Evolutionary conservation across 768 basidiomycete genomes (phyloP), one percentile per base, ranked within the genome.

Genomic region (Rubroboletus satanas): DNA sequence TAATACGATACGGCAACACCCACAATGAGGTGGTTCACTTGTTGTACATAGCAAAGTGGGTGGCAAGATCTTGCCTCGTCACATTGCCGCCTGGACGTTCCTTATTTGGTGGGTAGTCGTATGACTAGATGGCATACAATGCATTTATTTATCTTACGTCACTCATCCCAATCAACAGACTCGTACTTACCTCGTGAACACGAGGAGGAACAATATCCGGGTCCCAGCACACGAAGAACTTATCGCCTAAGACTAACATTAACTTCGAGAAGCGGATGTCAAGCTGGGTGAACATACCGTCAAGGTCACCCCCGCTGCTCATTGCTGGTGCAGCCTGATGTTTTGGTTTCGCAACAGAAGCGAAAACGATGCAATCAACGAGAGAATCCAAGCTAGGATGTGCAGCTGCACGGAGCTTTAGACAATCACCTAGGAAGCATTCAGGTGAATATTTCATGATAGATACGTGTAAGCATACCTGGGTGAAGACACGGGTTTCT

Each of bases 191-290:
- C 71, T 86, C 79, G 2, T 78, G 75, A 5, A 83, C 72, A n/a
- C 61, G 76, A 14, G 66, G 70, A 6, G 84, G 85, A 17, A 87
- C 78, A 7, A 87, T 63, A 58, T 84, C 83, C 0, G 75, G 74
- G 66, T 87, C 85, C 84, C 85, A 87, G 38, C 83, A 84, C 2
- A 87, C 84, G 52, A 84, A 82, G 61, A 81, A 87, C 57, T 83
- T 78, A 58, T 87, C 85, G 9, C 84, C 84, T 80, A 18, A 26
- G 37, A 31, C 9, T 26, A 32, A 46, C n/a, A n/a, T 55, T 15
- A 21, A 15, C 21, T n/a, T 33, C 18, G 2, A 26, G 26, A 29
- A 14, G 7, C 21, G 9, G 8, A 37, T 1, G 18, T 17, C 4
- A 18, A 39, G n/a, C 28, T 9, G 17, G 4, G 12, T 11, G 14